Evolutionary conservation across 1,284 basidiomycete genomes (phyloP), one percentile per base, ranked within the genome.

Genomic region (Pseudozyma sp.): DNA sequence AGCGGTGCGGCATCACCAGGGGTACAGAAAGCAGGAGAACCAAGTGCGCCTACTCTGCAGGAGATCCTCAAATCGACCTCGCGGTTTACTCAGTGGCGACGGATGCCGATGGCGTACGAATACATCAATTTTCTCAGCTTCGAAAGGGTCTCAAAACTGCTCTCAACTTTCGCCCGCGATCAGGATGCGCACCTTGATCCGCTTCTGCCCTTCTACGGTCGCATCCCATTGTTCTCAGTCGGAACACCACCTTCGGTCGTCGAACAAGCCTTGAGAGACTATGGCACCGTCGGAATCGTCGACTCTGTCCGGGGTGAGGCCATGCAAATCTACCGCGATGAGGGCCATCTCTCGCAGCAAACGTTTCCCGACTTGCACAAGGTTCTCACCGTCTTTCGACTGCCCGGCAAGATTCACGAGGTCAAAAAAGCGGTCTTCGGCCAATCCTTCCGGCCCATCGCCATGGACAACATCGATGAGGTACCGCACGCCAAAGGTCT

Each of bases 211-310:
- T 52, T 52, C 39, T 52, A 30, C 9, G 39, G 29, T 2, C 29
- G 39, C n/a, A 17, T 17, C 17, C 50, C 50, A 5, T 30, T 52
- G 6, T 42, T 16, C 24, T 52, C 50, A 5, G 10, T 33, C 50
- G 16, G 7, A 14, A 40, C 24, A 1, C 2, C 4, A 11, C 50
- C 50, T 1, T 4, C 10, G 4, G 13, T 42, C 16, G 29, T 42
- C 16, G 50, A 42, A 24, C 50, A 42, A n/a, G 50, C 50, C 11
- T 7, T 52, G 14, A 13, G 39, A 14, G 50, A 52, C 24, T 17
- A 52, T 19, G 39, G 50, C 33, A 40, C 29, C 3, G 50, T 33
- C 7, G 50, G 24, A 7, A 40, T 52, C 8, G 29, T 52, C 39
- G 50, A 52, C 39, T 4, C 14, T 2, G 2, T 4, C 7, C 39